phyloP scores from a whole-genome alignment of 805 yeast species.

The Hanseniaspora thailandica region DNA sequence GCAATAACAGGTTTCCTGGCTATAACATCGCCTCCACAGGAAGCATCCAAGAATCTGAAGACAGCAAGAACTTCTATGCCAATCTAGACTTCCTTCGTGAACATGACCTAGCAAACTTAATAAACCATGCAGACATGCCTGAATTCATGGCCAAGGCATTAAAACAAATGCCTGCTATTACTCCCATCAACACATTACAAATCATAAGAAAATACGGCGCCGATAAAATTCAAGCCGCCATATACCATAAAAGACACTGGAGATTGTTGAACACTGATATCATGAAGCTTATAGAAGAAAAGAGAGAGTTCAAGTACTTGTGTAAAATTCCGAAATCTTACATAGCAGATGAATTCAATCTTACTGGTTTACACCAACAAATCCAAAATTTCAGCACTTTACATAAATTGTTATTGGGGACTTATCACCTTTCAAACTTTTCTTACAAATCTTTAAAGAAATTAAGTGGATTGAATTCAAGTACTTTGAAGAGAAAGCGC shows the following conservation, averaged over 20 bases:
- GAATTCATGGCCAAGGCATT: not conserved
- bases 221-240: not conserved
- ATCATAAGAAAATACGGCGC: not conserved
- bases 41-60: not conserved
- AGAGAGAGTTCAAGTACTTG: conserved; percentile 43
- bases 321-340: conserved; percentile 86
- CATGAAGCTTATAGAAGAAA: conserved; percentile 53
- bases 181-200: not conserved
- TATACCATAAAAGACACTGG: conserved; percentile 8
- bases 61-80: not conserved
- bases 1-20: too few species aligned
- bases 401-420: conserved; percentile 67
- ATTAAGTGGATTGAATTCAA: not conserved
- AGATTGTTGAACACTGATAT: conserved; percentile 15
- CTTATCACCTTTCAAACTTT: conserved; percentile 24
- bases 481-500: not conserved
- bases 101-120: not conserved
- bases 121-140: not conserved
- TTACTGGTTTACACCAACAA: conserved; percentile 73
- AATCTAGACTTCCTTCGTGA: not conserved
- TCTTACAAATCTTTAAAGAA: not conserved
- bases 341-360: conserved; percentile 91
- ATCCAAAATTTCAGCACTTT: conserved; percentile 91
- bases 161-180: not conserved
- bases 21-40: not conserved